Conservation (phyloP, 768 basidiomycete genomes). For the Lactifluus echinatus region DNA sequence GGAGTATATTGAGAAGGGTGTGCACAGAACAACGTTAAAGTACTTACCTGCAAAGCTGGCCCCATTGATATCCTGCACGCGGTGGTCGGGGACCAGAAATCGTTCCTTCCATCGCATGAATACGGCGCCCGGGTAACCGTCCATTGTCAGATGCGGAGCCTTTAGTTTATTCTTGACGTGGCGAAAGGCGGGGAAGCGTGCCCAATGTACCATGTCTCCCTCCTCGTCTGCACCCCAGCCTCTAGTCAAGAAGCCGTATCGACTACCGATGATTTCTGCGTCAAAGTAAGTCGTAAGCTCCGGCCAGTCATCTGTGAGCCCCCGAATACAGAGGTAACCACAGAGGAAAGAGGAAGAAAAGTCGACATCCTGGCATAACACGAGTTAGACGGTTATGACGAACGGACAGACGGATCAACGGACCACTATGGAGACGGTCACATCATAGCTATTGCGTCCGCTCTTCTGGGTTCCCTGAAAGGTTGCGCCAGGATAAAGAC, state of each 20-base stretch:
- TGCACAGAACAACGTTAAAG: neutral
- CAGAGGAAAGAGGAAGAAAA: conserved; percentile 77
- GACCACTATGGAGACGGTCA: conserved; percentile 86
- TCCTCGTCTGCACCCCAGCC: conserved; percentile 87
- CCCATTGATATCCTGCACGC: conserved; percentile 88
- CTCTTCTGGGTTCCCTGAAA: conserved; percentile 92
- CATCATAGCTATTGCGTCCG: conserved; percentile 90
- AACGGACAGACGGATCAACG: conserved; percentile 29
- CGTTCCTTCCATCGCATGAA: conserved; percentile 98
- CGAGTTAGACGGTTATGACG: neutral
- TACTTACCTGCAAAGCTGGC: conserved; percentile 83
- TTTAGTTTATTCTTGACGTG: conserved; percentile 73
- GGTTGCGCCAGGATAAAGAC: conserved; percentile 78
- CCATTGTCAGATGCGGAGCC: conserved; percentile 71
- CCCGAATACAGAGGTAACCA: conserved; percentile 89
- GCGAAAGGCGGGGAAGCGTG: conserved; percentile 84
- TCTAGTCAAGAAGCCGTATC: conserved; percentile 85
- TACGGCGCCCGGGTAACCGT: conserved; percentile 69
- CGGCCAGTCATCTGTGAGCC: conserved; percentile 89
- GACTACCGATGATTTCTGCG: conserved; percentile 88
- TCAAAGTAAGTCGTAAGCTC: conserved; percentile 96
- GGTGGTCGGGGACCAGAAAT: conserved; percentile 92
- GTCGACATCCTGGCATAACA: conserved; percentile 66
- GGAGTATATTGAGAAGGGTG: conserved; percentile 2
- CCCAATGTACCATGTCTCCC: conserved; percentile 93